These are phyloP conservation scores for Populus hybrid DNA, from an alignment of 441 rosid species.

Conservation along the genomic window DNA sequence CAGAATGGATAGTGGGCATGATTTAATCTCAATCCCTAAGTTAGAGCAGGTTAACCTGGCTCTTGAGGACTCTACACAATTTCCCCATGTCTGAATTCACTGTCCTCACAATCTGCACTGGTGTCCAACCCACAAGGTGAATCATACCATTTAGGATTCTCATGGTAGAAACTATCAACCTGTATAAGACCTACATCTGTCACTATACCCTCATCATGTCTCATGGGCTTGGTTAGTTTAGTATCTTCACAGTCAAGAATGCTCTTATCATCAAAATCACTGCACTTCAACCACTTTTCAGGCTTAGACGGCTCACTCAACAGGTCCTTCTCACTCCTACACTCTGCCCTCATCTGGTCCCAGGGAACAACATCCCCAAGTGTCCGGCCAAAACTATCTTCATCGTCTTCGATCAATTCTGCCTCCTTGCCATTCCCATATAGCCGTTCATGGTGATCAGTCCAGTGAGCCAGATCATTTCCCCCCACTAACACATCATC, in stretches of 20 bases:
- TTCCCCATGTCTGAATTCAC: conserved; percentile 82
- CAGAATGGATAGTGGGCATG: conserved; percentile 31
- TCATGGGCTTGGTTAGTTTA: conserved; percentile 79
- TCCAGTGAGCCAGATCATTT: conserved; percentile 81
- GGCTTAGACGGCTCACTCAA: conserved; percentile 73
- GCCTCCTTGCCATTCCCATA: conserved; percentile 75
- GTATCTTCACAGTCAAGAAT: conserved; percentile 88
- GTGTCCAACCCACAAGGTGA: conserved; percentile 94
- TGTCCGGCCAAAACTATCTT: conserved; percentile 81
- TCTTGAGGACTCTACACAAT: conserved; percentile 51
- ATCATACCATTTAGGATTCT: conserved; percentile 91
- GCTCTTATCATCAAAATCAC: conserved; percentile 87
- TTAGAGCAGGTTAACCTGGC: conserved; percentile 37
- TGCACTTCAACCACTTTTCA: conserved; percentile 85
- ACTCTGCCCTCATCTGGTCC: conserved; percentile 72
- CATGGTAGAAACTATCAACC: conserved; percentile 96
- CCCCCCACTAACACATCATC: conserved; percentile 73
- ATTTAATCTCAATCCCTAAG: conserved; percentile 38
- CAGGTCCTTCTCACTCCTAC: conserved; percentile 68
- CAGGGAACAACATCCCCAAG: conserved; percentile 91
- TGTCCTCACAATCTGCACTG: conserved; percentile 75
- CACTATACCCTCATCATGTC: conserved; percentile 74
- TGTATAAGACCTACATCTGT: conserved; percentile 92
- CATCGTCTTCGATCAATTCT: conserved; percentile 83
- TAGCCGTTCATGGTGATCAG: conserved; percentile 56